These are phyloP conservation scores for Fragilariopsis cylindrus DNA, from an alignment of 108 stramenopile species.

Conservation along the genomic window DNA sequence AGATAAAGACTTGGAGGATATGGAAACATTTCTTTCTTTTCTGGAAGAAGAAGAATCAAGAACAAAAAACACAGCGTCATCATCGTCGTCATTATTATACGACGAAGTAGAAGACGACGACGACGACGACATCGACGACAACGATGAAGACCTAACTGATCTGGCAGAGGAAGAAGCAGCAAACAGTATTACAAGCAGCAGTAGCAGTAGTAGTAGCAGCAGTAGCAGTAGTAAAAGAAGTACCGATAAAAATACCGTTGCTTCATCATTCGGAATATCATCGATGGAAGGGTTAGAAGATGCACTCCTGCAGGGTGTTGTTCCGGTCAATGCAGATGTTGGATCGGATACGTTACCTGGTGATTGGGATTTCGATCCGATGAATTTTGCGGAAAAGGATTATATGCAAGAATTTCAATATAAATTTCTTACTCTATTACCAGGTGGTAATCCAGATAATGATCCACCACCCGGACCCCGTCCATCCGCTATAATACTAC, in stretches of 20 bases:
- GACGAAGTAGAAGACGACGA: neutral
- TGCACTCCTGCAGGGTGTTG: conserved; percentile 57
- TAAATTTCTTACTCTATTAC: conserved; percentile 49
- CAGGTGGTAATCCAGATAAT: conserved; percentile 39
- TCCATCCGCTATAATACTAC: conserved; percentile 70
- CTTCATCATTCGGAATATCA: conserved; percentile 5
- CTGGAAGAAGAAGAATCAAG: conserved; percentile 4
- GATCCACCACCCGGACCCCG: conserved; percentile 33
- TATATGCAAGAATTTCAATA: conserved; percentile 63
- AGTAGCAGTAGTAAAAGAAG: neutral
- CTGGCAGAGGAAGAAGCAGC: conserved; percentile 1
- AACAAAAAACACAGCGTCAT: neutral
- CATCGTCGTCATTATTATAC: neutral
- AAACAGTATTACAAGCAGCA: neutral
- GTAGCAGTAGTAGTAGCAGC: neutral
- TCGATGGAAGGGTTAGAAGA: conserved; percentile 30
- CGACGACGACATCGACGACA: conserved; percentile 17
- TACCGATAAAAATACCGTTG: neutral
- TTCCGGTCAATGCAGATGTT: conserved; percentile 73
- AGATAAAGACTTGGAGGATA: conserved; percentile 8
- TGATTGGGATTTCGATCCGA: conserved; percentile 89
- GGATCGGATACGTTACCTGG: conserved; percentile 76
- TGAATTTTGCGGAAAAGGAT: conserved; percentile 67
- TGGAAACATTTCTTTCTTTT: conserved; percentile 11
- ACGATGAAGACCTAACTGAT: neutral